Percentiles rank a stretch among this genome's conserved stretches.
phyloP scores from a whole-genome alignment of 441 rosid genomes.

The Euphorbia celastroides region DNA sequence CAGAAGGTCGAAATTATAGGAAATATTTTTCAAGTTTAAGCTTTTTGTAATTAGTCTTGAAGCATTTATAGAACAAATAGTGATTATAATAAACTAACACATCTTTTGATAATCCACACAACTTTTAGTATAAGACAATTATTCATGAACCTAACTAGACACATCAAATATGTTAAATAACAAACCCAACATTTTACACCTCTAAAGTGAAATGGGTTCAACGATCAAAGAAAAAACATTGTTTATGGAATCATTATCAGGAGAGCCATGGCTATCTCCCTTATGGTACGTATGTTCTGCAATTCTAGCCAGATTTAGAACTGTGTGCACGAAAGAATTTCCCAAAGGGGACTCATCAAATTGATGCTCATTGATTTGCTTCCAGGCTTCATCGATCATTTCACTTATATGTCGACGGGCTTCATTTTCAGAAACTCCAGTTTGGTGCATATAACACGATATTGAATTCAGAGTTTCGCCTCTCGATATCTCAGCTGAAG shows the following conservation, averaged over 20 bases:
- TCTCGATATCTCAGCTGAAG: not conserved
- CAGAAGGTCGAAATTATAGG: no score
- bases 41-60: no score
- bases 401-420: not conserved
- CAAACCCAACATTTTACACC: no score
- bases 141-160: no score
- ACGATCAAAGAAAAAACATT: not conserved
- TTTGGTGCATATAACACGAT: not conserved
- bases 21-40: no score
- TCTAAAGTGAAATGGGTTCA: not conserved
- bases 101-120: no score
- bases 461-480: not conserved
- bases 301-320: conserved; percentile 1
- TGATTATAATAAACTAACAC: no score
- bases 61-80: no score
- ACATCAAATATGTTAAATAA: no score
- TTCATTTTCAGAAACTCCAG: not conserved
- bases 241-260: not conserved
- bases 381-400: not conserved
- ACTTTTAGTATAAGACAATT: no score
- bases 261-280: conserved; percentile 14
- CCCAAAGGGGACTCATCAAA: not conserved
- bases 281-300: not conserved
- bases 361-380: not conserved
- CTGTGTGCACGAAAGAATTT: not conserved